phyloP scores from a whole-genome alignment of 768 basidiomycete genomes.

The Amanita rimosa region DNA sequence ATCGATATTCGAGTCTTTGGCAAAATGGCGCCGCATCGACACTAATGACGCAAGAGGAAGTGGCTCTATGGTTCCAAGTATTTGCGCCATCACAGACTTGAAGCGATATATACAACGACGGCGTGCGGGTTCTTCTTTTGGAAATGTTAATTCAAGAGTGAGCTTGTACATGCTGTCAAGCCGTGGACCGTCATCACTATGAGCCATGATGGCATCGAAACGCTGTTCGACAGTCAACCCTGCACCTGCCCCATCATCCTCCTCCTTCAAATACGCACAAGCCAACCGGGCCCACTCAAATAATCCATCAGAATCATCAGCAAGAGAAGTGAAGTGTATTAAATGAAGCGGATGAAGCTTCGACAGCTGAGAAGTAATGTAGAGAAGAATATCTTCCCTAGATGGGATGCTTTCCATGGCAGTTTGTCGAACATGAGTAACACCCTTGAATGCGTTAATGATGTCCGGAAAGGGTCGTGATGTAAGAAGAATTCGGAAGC shows the following conservation, averaged over 20 bases:
- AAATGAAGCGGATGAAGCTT: neutral
- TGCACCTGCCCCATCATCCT: neutral
- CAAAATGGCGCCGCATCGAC: slow-evolving; percentile 1
- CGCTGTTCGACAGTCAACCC: neutral
- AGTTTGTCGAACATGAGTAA: slow-evolving; percentile 2
- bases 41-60: neutral
- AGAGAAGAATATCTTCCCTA: slow-evolving; percentile 4
- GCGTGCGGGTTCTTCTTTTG: neutral
- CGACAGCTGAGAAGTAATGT: neutral
- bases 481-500: slow-evolving; percentile 19
- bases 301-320: slow-evolving; percentile 16
- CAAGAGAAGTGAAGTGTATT: slow-evolving; percentile 11
- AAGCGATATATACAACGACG: slow-evolving; percentile 1
- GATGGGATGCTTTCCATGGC: slow-evolving; percentile 8
- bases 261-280: slow-evolving; percentile 13
- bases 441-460: slow-evolving; percentile 1
- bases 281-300: slow-evolving; percentile 23
- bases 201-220: neutral
- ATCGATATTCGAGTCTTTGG: neutral
- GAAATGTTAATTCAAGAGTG: neutral
- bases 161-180: slow-evolving; percentile 3
- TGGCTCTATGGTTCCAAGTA: neutral
- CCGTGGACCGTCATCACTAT: neutral
- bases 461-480: slow-evolving; percentile 17
- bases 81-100: neutral